These are phyloP conservation scores for Trichosporon asahii DNA, from an alignment of 1,284 basidiomycete genomes.

Conservation along the genomic window DNA sequence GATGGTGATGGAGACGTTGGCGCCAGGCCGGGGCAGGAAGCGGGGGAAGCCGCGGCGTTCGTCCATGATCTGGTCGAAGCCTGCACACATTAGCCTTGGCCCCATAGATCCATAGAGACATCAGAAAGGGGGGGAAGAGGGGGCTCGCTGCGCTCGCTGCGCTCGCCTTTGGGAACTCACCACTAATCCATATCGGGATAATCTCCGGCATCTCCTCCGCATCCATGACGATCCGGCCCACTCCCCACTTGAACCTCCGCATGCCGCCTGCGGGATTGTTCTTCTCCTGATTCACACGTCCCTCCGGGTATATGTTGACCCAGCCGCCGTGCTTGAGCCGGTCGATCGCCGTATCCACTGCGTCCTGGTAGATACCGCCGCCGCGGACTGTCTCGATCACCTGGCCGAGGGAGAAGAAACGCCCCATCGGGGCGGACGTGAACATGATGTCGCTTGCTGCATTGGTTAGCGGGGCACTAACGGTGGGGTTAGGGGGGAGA, in stretches of 20 bases:
- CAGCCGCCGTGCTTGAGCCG: slow-evolving; percentile 72
- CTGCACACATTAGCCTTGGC: slow-evolving; percentile 46
- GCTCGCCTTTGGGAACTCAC: slow-evolving; percentile 51
- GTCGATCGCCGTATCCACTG: slow-evolving; percentile 75
- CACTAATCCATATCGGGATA: slow-evolving; percentile 90
- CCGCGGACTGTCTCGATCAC: slow-evolving; percentile 91
- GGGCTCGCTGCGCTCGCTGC: not conserved
- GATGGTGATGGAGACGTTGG: slow-evolving; percentile 44
- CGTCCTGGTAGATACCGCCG: slow-evolving; percentile 81
- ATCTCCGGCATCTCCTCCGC: slow-evolving; percentile 68
- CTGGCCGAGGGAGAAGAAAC: slow-evolving; percentile 86
- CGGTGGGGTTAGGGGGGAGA: too few species aligned
- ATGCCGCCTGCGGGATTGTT: slow-evolving; percentile 60
- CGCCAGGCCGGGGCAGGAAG: slow-evolving; percentile 43
- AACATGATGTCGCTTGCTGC: slow-evolving; percentile 92
- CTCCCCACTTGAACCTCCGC: slow-evolving; percentile 91
- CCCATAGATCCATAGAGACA: too few species aligned
- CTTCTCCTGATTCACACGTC: slow-evolving; percentile 76
- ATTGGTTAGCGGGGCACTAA: not conserved
- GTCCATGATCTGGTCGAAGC: slow-evolving; percentile 87
- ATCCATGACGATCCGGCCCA: slow-evolving; percentile 83
- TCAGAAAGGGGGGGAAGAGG: too few species aligned
- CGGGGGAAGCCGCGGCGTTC: slow-evolving; percentile 60
- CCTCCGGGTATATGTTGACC: slow-evolving; percentile 93
- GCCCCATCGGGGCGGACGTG: slow-evolving; percentile 76